phyloP scores from a whole-genome alignment of 2,329 filamentous ascomycete species.

The Colletotrichum truncatum region DNA sequence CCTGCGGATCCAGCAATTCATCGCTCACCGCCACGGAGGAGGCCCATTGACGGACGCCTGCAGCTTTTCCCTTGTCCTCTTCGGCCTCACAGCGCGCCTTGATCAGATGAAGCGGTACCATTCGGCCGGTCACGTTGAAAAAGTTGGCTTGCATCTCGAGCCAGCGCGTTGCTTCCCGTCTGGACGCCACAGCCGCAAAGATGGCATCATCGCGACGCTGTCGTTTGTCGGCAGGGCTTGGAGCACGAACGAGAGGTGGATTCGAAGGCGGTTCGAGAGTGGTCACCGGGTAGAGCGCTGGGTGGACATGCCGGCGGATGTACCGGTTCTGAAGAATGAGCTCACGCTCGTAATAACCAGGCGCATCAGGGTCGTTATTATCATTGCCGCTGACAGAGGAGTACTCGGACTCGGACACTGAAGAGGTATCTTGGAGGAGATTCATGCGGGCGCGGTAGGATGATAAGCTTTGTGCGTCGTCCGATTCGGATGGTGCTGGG shows the following conservation, averaged over 20 bases:
- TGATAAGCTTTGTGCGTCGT: constrained; percentile 24
- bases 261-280: constrained; percentile 25
- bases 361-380: constrained; percentile 26
- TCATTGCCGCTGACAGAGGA: constrained; percentile 19
- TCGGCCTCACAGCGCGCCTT: constrained; percentile 43
- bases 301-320: constrained; percentile 41
- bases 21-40: constrained; percentile 14
- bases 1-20: constrained; percentile 25
- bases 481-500: not conserved
- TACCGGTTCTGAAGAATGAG: constrained; percentile 39
- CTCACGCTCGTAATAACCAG: constrained; percentile 27
- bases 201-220: constrained; percentile 42
- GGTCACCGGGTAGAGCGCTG: constrained; percentile 40
- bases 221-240: constrained; percentile 15
- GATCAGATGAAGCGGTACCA: constrained; percentile 49
- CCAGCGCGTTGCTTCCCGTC: constrained; percentile 44
- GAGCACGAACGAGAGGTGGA: constrained; percentile 37
- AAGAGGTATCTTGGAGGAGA: constrained; percentile 39
- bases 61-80: constrained; percentile 33
- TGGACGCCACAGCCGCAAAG: constrained; percentile 45
- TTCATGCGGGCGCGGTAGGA: constrained; percentile 6
- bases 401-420: constrained; percentile 32
- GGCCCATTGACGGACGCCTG: constrained; percentile 24
- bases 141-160: constrained; percentile 55
- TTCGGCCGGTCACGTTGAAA: constrained; percentile 51